phyloP scores from a whole-genome alignment of 352 stramenopile species.

The Pseudoperonospora humuli region DNA sequence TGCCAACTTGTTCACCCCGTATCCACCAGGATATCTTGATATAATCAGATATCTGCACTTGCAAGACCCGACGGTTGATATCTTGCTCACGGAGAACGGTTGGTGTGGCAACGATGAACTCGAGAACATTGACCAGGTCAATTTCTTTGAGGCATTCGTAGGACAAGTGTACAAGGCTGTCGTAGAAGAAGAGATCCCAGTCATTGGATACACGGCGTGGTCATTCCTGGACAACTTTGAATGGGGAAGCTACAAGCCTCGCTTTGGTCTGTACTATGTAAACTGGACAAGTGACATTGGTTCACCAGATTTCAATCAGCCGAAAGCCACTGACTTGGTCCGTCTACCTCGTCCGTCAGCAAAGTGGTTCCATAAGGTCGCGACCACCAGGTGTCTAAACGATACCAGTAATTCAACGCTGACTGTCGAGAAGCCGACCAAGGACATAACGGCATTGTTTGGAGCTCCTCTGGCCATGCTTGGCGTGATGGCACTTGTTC shows the following conservation, averaged over 20 bases:
- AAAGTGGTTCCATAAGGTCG: conserved; percentile 24
- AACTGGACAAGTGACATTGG: conserved; percentile 37
- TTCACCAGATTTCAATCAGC: conserved; percentile 12
- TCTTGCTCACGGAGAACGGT: conserved; percentile 50
- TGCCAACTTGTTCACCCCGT: conserved; percentile 3
- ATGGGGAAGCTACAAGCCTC: conserved; percentile 23
- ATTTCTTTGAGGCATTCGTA: conserved; percentile 28
- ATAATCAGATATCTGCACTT: conserved; percentile 33
- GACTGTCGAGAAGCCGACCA: not conserved
- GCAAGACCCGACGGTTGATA: conserved; percentile 31
- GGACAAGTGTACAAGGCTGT: conserved; percentile 30
- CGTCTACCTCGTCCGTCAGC: conserved; percentile 31
- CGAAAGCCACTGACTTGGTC: conserved; percentile 17
- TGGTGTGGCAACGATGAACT: conserved; percentile 46
- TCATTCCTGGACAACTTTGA: conserved; percentile 18
- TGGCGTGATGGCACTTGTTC: conserved; percentile 4
- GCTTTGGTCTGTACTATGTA: conserved; percentile 49
- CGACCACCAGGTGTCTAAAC: conserved; percentile 15
- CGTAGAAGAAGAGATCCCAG: conserved; percentile 8
- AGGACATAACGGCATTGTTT: conserved; percentile 1
- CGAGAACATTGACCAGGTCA: conserved; percentile 33
- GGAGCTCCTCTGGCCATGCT: conserved; percentile 11
- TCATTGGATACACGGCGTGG: conserved; percentile 17
- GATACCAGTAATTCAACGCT: conserved; percentile 1
- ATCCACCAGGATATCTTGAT: conserved; percentile 40